phyloP scores from a whole-genome alignment of 768 basidiomycete species.

The Sporobolomyces roseus region DNA sequence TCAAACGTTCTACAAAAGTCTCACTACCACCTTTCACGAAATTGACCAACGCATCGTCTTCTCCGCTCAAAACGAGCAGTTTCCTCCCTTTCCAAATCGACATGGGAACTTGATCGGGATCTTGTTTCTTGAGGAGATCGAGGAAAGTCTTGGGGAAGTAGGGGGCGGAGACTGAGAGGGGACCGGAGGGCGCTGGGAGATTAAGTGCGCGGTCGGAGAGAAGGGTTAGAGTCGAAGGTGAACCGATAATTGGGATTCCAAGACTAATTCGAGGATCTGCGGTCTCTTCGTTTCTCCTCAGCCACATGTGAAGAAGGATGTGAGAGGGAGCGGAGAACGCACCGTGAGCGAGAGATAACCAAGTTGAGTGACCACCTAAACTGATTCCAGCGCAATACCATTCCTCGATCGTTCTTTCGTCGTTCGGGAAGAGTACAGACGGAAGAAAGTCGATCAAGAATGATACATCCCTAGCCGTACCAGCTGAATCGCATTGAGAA shows the following conservation, averaged over 20 bases:
- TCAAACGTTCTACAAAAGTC: conserved; percentile 54
- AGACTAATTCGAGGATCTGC: conserved; percentile 43
- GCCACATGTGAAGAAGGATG: background rate
- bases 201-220: conserved; percentile 30
- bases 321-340: conserved; percentile 34
- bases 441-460: conserved; percentile 77
- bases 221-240: conserved; percentile 35
- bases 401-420: conserved; percentile 59
- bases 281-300: background rate
- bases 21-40: conserved; percentile 56
- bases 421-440: conserved; percentile 66
- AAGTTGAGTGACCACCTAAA: conserved; percentile 78
- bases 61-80: conserved; percentile 68
- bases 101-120: conserved; percentile 8
- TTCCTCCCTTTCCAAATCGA: conserved; percentile 56
- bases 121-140: background rate
- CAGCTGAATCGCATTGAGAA: conserved; percentile 49
- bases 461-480: conserved; percentile 70
- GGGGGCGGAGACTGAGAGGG: conserved; percentile 16
- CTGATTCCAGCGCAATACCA: conserved; percentile 74
- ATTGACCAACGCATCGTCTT: conserved; percentile 59
- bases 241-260: conserved; percentile 44
- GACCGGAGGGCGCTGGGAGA: conserved; percentile 14
- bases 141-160: conserved; percentile 26
- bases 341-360: conserved; percentile 63